Evolutionary conservation across 2,329 filamentous ascomycete genomes (phyloP).

Genomic region (Harringtonia lauricola): DNA sequence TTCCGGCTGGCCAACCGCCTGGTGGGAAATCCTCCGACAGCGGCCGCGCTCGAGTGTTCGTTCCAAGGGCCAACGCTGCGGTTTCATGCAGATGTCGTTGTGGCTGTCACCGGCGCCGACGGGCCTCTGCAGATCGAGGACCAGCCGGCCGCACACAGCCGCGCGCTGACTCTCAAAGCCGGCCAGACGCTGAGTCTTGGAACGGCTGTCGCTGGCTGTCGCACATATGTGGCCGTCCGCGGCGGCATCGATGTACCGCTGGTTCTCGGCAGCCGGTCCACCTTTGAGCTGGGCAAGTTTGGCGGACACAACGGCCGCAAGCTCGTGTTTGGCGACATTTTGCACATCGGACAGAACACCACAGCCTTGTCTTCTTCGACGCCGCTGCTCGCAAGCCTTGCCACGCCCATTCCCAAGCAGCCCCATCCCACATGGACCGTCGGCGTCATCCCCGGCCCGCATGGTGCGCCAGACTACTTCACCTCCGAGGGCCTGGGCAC

Average conservation of each 20-base stretch:
- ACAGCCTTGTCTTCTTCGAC: too few relatives aligned
- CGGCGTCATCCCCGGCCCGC: constrained; percentile 26
- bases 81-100: constrained; percentile 21
- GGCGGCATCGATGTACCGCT: constrained; percentile 23
- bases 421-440: constrained; percentile 8
- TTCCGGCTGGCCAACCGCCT: constrained; percentile 23
- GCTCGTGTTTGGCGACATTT: constrained; percentile 19
- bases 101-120: constrained; percentile 22
- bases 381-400: too few relatives aligned
- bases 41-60: constrained; percentile 24
- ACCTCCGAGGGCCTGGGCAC: constrained; percentile 18
- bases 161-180: too few relatives aligned
- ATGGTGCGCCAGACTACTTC: constrained; percentile 26
- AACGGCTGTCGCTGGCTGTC: constrained; percentile 13
- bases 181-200: constrained; percentile 14
- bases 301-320: constrained; percentile 23
- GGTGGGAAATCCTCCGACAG: constrained; percentile 19
- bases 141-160: not conserved
- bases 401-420: too few relatives aligned
- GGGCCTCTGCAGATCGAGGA: constrained; percentile 16
- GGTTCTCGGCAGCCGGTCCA: constrained; percentile 21
- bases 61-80: constrained; percentile 20
- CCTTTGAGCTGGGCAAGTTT: constrained; percentile 21
- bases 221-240: constrained; percentile 22
- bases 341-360: constrained; percentile 11